A percentile compares a stretch with the other conserved stretches of the same genome.
phyloP scores from a whole-genome alignment of 352 stramenopile genomes.

The Peronospora belbahrii region DNA sequence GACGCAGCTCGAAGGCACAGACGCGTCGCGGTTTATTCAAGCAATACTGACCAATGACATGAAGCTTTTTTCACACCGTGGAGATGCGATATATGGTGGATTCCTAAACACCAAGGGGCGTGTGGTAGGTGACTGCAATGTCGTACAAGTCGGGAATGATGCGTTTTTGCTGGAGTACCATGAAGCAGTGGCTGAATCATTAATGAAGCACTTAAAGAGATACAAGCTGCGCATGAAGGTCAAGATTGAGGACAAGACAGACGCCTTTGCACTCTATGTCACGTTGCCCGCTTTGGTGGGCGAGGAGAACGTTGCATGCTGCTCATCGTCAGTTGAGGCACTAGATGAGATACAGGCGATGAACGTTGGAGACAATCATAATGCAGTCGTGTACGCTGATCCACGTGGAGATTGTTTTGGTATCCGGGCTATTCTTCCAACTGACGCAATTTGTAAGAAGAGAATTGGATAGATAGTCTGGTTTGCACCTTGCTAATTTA shows the following conservation, averaged over 20 bases:
- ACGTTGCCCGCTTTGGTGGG: conserved; percentile 45
- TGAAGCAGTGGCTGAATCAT: conserved; percentile 37
- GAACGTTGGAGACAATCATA: conserved; percentile 30
- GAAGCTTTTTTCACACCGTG: conserved; percentile 37
- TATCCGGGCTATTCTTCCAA: conserved; percentile 46
- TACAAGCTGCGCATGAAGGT: conserved; percentile 86
- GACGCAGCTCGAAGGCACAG: conserved; percentile 61
- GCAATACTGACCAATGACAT: conserved; percentile 84
- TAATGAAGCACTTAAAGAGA: conserved; percentile 81
- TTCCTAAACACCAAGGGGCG: conserved; percentile 79
- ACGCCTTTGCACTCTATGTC: conserved; percentile 37
- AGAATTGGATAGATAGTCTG: background rate
- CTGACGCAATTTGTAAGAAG: conserved; percentile 24
- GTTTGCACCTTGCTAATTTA: conserved; percentile 2
- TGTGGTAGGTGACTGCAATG: conserved; percentile 66
- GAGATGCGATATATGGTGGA: conserved; percentile 64
- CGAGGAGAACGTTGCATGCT: conserved; percentile 21
- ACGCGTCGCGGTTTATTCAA: conserved; percentile 72
- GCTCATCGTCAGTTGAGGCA: conserved; percentile 3
- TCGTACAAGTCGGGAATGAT: conserved; percentile 62
- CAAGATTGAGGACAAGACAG: conserved; percentile 58
- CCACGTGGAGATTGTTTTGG: conserved; percentile 62
- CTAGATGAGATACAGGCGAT: conserved; percentile 22
- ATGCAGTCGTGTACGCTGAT: conserved; percentile 48
- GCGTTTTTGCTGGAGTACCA: conserved; percentile 73